A percentile compares a stretch with the other conserved stretches of the same genome.
phyloP scores from a whole-genome alignment of 2,329 filamentous ascomycete genomes.

The Lachnellula cervina region DNA sequence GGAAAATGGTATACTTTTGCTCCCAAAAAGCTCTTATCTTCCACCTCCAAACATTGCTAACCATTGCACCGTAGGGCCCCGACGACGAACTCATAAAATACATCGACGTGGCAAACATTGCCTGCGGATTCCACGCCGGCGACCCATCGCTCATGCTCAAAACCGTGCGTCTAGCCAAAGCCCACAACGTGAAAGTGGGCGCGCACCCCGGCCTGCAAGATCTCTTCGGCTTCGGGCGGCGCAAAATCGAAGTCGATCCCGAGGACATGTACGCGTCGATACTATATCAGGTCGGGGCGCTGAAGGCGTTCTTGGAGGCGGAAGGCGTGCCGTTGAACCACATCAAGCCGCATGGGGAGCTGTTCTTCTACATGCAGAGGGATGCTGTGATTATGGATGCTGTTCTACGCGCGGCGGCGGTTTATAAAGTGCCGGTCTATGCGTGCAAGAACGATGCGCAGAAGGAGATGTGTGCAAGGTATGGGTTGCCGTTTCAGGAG shows the following conservation, averaged over 20 bases:
- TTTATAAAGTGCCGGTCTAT: slow-evolving; percentile 28
- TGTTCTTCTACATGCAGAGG: slow-evolving; percentile 6
- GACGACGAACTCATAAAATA: slow-evolving; percentile 56
- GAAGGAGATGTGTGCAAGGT: slow-evolving; percentile 17
- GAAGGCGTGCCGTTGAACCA: slow-evolving; percentile 5
- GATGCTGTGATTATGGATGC: slow-evolving; percentile 9
- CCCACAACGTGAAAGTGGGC: slow-evolving; percentile 51
- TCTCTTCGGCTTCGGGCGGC: slow-evolving; percentile 4
- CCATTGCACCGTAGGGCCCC: slow-evolving; percentile 40
- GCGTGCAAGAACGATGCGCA: slow-evolving; percentile 21
- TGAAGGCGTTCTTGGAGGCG: slow-evolving; percentile 1
- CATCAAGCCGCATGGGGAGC: slow-evolving; percentile 6
- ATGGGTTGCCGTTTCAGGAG: slow-evolving; percentile 16
- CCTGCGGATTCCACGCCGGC: slow-evolving; percentile 55
- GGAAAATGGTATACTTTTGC: slow-evolving; percentile 31
- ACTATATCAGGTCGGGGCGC: slow-evolving; percentile 5
- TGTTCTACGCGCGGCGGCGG: slow-evolving; percentile 2
- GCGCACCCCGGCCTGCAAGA: slow-evolving; percentile 58
- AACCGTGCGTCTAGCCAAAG: slow-evolving; percentile 54
- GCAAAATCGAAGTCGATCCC: slow-evolving; percentile 3
- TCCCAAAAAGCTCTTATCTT: not conserved
- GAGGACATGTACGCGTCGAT: slow-evolving; percentile 6
- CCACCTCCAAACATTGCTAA: not conserved
- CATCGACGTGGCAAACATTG: slow-evolving; percentile 59
- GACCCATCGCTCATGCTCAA: slow-evolving; percentile 61